Percentiles rank a stretch among this genome's conserved stretches.
These are phyloP conservation scores for Trametes versicolor DNA, from an alignment of 1,284 basidiomycete species.

Conservation along the genomic window DNA sequence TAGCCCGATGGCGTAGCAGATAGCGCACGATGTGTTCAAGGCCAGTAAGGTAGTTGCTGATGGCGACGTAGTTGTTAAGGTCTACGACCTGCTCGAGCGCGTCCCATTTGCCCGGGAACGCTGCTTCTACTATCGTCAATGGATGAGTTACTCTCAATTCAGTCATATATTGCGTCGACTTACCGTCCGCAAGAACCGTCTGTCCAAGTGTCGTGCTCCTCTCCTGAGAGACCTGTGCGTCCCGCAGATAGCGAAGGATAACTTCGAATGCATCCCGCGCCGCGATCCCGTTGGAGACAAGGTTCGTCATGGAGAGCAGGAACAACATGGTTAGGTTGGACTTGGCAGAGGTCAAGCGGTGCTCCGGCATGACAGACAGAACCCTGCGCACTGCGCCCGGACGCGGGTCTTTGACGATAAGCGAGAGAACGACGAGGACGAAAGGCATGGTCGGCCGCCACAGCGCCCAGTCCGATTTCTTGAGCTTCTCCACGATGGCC, in stretches of 20 bases:
- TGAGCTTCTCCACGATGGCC: conserved; percentile 16
- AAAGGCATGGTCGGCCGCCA: conserved; percentile 30
- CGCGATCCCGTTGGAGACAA: conserved; percentile 19
- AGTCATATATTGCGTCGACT: not conserved
- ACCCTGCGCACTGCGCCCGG: conserved; percentile 22
- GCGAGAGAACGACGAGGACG: conserved; percentile 24
- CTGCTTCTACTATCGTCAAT: conserved; percentile 20
- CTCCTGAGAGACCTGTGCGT: conserved; percentile 19
- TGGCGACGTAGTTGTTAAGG: conserved; percentile 23
- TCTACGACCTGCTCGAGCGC: conserved; percentile 22
- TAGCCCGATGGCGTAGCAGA: conserved; percentile 19
- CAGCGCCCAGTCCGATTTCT: conserved; percentile 13
- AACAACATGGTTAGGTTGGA: conserved; percentile 27
- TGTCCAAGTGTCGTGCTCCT: conserved; percentile 1
- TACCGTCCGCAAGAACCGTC: conserved; percentile 21
- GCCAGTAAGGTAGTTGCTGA: conserved; percentile 27
- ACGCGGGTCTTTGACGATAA: conserved; percentile 24
- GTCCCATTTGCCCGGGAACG: conserved; percentile 10
- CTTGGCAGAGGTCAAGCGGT: conserved; percentile 7
- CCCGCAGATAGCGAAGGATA: conserved; percentile 20
- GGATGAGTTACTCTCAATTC: too few species aligned
- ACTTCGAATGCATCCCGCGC: conserved; percentile 24
- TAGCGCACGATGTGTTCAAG: conserved; percentile 23
- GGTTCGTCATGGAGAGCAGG: conserved; percentile 25
- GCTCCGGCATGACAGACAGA: conserved; percentile 18